Evolutionary conservation across 2,329 filamentous ascomycete species (phyloP).

Genomic region (Fusarium caatingaense): DNA sequence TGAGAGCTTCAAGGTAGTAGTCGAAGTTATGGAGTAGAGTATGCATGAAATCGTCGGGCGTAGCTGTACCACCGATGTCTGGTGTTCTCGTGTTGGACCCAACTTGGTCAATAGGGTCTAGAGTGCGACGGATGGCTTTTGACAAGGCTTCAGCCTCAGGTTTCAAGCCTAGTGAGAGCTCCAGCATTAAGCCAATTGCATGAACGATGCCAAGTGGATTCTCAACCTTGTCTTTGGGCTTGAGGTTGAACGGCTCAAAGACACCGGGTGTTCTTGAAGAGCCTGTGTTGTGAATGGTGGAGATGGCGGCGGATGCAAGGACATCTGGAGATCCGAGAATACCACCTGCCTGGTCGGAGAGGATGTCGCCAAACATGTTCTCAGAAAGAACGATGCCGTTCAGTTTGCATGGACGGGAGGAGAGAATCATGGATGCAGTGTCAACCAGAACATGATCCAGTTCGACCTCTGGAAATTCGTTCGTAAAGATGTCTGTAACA

Average conservation of each 20-base stretch:
- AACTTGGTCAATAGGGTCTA: slow-evolving; percentile 27
- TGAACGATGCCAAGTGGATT: slow-evolving; percentile 24
- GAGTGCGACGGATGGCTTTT: slow-evolving; percentile 29
- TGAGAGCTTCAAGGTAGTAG: not conserved
- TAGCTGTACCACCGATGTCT: slow-evolving; percentile 23
- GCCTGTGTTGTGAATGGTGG: not conserved
- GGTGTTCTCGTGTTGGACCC: slow-evolving; percentile 15
- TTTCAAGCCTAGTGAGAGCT: slow-evolving; percentile 6
- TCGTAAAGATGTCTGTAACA: slow-evolving; percentile 24
- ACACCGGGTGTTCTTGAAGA: not conserved
- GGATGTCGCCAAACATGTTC: slow-evolving; percentile 45
- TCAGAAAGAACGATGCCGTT: slow-evolving; percentile 43
- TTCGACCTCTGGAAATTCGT: slow-evolving; percentile 34
- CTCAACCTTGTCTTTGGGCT: not conserved
- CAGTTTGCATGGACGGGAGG: slow-evolving; percentile 27
- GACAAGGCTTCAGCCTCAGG: slow-evolving; percentile 13
- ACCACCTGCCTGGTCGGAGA: slow-evolving; percentile 41
- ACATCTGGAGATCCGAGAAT: slow-evolving; percentile 26
- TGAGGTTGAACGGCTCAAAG: slow-evolving; percentile 31
- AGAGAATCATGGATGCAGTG: slow-evolving; percentile 36
- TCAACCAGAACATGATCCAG: slow-evolving; percentile 41
- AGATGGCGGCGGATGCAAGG: slow-evolving; percentile 20
- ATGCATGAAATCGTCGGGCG: not conserved
- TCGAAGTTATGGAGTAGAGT: not conserved
- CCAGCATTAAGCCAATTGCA: slow-evolving; percentile 23